Base-by-base conservation (phyloP, 1,284 basidiomycete genomes). In the Sanghuangporus baumii region DNA sequence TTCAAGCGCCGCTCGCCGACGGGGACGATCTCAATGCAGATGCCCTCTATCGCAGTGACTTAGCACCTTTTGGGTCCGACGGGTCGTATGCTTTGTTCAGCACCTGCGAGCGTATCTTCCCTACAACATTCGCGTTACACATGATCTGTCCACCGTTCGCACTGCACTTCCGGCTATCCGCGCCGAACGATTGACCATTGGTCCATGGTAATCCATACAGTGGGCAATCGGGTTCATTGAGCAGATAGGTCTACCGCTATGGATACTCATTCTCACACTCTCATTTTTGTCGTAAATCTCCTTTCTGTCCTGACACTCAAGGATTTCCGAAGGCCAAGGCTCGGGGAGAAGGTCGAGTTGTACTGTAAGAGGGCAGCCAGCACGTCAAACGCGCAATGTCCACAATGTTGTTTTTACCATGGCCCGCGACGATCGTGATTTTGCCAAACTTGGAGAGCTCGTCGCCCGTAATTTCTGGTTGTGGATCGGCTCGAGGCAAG, bases 201-300 rank as follows among this genome's bases (percentile, higher is more conserved):
- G 88, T 0, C 94, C 94, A 70, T 96, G 93, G 76, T 97, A 97
- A 75, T 98, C 96, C 97, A 99, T 99, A 31, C 97, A 89, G 65
- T 88, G 80, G 4, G 96, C 98, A 72, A 97, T 91, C 1, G 94
- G 91, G 75, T 99, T 97, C 9, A 86, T 84, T 72, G 98, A 96
- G 72, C 95, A 98, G 51, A 94, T 84, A 0, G 97, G 97, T 31
- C 76, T 76, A 38, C 97, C 97, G 74, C 91, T 96, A 74, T 99
- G 97, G 55, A 99, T 90, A 52, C 97, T 96, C 96, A 99, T 99
- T 48, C 97, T 87, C 3, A 99, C 93, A 62, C 81, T 83, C 6
- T 88, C 90, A 16, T 86, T 71, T 0, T 80, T 72, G 70, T 96
- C 94, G 70, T 80, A 80, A 9, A 94, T 83, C 67, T 91, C 87